Percentiles rank a stretch among this genome's conserved stretches.
Conservation (phyloP, 495 filamentous ascomycete species). For the Xylaria scruposa region DNA sequence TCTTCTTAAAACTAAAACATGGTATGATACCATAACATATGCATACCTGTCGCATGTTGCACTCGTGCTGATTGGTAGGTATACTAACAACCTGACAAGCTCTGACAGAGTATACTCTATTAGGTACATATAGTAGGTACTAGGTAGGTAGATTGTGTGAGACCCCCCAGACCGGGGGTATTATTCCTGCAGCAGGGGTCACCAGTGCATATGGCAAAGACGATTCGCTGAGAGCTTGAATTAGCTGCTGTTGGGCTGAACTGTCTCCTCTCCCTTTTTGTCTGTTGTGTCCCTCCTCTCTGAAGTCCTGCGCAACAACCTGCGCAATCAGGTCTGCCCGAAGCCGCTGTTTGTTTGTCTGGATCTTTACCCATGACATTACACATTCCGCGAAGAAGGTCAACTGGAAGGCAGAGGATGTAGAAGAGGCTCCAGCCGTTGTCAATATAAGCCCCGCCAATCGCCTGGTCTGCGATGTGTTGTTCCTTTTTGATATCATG, state of each 20-base stretch:
- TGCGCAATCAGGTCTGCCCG: background rate
- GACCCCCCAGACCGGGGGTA: constrained; percentile 22
- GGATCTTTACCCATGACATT: constrained; percentile 6
- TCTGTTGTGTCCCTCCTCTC: too few species aligned
- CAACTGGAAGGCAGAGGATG: background rate
- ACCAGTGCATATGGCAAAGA: constrained; percentile 16
- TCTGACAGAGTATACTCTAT: too few species aligned
- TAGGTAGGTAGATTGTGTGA: too few species aligned
- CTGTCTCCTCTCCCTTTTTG: constrained; percentile 13
- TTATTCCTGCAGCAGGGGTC: constrained; percentile 35
- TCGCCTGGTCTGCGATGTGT: constrained; percentile 1
- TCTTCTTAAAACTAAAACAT: background rate
- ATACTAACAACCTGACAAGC: too few species aligned
- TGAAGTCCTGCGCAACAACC: background rate
- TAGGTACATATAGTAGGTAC: too few species aligned
- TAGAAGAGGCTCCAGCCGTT: background rate
- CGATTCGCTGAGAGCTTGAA: constrained; percentile 39
- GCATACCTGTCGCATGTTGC: too few species aligned
- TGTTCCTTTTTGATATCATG: background rate
- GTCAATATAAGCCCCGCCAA: constrained; percentile 4
- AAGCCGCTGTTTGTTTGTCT: background rate
- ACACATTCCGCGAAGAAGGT: background rate
- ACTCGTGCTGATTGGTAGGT: too few species aligned
- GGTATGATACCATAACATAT: too few species aligned
- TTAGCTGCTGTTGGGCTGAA: constrained; percentile 41